Base-by-base conservation (phyloP, 176 grass and related monocot genomes). In the Leersia perrieri region DNA sequence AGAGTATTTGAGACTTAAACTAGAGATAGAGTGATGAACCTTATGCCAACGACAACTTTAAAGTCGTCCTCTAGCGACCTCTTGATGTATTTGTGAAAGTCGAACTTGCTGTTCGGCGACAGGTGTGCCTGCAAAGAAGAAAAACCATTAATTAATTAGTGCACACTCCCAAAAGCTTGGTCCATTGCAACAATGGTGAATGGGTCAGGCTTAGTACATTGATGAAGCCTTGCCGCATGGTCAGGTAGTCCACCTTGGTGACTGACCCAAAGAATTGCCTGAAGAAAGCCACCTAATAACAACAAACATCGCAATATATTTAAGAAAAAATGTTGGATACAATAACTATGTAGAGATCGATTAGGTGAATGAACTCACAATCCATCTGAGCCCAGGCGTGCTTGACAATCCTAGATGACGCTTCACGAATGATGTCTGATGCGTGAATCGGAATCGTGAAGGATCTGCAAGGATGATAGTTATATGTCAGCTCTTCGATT, bases 71-170 rank as follows among this genome's bases (percentile, higher is more conserved):
- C 95, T 60, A 98, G 53, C 14, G 92, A 94, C 31, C 92, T 76
- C 77, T 98, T 98, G 70, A 98, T 90, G 86, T 94, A 98, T 78
- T 93, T 90, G 14, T 92, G 92, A 70, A 98, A 98, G 45, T 98
- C 70, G 75, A 94, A 98, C 73, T 91, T 93, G 36, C 68, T 87
- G 44, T 68, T 85, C 29, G 78, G 86, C 7, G 90, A 65, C 42
- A 98, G 15, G 82, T 98, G 95, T 16, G 86, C 86, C 95, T 98
- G 58, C 81, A 85, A 70, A 33, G 5, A 34, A 23, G 33, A 82
- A 28, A 27, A 1, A 10, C 64, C 18, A 33, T 68, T 27, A 60
- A 18, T 79, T 33, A 36, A 68, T 35, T 33, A 9, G 33, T 55
- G 16, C 11, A 49, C 60, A 29, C n/a, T 18, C 29, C 72, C 34